Evolutionary conservation across 768 basidiomycete species (phyloP), one percentile per base, ranked within the genome.

Genomic region (Trametes cingulata): DNA sequence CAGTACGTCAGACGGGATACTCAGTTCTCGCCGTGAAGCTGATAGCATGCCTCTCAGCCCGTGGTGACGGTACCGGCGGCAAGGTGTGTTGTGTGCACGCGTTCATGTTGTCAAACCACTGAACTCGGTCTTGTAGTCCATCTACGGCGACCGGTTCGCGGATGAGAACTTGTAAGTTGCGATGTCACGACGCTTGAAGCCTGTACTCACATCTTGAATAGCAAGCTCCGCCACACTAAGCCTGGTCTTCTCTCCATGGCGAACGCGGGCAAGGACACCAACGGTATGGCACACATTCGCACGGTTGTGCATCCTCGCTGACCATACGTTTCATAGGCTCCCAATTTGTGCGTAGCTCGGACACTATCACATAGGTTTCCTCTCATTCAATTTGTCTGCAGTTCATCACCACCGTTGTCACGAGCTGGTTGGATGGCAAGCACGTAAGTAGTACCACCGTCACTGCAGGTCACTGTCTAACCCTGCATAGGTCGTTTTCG

Each of bases 161-260:
- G 96, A 98, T 66, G 97, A 98, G 80, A 98, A 98, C 82, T 95
- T 95, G 92, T 93, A 66, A 73, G 86, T 69, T 27, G 41, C 15
- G 13, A 15, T 10, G 29, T 24, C 12, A 25, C 52, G 22, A 3
- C 40, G n/a, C 42, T 24, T 20, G 13, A 8, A 35, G 22, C 27
- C 10, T 8, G 12, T 35, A 41, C 52, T 17, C 10, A 14, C 49
- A 29, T 1, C 7, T 40, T 20, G 1, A 35, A 25, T 67, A 97
- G 95, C 83, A 97, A 98, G 83, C 90, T 98, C 74, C 87, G 86
- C 73, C 96, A 99, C 81, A 90, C 91, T 67, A 86, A 85, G 37
- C 85, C 91, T 50, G 95, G 95, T 63, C 80, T 83, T 57, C 83
- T 96, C 59, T 95, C 93, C 2, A 97, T 98, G 95, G 95, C 95